Evolutionary conservation across 2,329 filamentous ascomycete species (phyloP).

Genomic region (Lachnellula subtilissima): DNA sequence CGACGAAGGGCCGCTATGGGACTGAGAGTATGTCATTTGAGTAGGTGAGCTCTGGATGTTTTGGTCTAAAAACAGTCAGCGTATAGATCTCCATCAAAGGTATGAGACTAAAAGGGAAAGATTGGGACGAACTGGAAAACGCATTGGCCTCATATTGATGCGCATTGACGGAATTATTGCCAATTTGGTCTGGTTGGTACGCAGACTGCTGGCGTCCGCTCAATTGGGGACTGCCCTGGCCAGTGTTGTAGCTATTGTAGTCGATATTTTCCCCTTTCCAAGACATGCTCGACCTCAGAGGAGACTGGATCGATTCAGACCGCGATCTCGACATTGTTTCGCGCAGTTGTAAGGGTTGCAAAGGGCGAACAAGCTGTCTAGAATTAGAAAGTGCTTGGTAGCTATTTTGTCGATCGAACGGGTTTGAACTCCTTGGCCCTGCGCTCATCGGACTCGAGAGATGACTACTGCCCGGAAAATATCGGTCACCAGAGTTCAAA

Average conservation of each 20-base stretch:
- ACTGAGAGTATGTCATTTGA: constrained; percentile 46
- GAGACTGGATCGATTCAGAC: constrained; percentile 54
- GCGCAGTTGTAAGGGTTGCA: constrained; percentile 55
- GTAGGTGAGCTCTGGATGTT: constrained; percentile 44
- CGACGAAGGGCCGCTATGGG: constrained; percentile 30
- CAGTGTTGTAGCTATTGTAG: constrained; percentile 46
- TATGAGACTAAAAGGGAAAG: constrained; percentile 11
- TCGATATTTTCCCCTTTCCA: constrained; percentile 59
- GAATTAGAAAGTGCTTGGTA: constrained; percentile 42
- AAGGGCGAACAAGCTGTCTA: constrained; percentile 44
- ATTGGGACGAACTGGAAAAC: constrained; percentile 43
- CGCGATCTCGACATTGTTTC: constrained; percentile 53
- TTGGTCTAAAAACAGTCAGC: constrained; percentile 35
- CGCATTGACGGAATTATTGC: constrained; percentile 37
- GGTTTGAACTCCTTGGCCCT: constrained; percentile 46
- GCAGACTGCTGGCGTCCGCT: constrained; percentile 44
- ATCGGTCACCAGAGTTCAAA: constrained; percentile 49
- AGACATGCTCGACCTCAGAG: constrained; percentile 55
- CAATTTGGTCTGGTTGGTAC: constrained; percentile 47
- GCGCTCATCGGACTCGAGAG: constrained; percentile 44
- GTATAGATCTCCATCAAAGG: constrained; percentile 21
- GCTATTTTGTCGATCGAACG: constrained; percentile 47
- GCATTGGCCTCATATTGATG: constrained; percentile 47
- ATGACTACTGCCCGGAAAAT: constrained; percentile 44
- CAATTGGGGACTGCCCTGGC: constrained; percentile 43